These are phyloP conservation scores for Avena eriantha DNA, from an alignment of 176 grass and related monocot genomes.

Conservation along the genomic window DNA sequence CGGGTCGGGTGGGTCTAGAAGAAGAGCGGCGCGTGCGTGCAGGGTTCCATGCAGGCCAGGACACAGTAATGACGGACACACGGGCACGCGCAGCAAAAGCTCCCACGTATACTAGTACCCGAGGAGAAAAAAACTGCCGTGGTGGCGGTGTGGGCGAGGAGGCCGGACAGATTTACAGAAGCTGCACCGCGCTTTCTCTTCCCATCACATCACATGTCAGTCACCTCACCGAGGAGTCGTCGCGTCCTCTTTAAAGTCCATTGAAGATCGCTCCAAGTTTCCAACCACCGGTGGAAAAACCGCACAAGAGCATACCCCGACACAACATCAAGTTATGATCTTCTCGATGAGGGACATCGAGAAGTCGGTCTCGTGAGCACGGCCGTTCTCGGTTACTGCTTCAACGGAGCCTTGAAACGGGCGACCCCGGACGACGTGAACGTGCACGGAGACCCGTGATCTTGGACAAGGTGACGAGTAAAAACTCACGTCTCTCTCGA, in stretches of 20 bases:
- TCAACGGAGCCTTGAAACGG: not conserved
- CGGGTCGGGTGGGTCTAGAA: not conserved
- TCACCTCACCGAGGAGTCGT: no score
- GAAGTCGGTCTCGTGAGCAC: not conserved
- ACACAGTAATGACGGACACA: constrained; percentile 4
- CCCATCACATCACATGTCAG: no score
- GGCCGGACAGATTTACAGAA: no score
- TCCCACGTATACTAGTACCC: not conserved
- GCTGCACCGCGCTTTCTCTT: no score
- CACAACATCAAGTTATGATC: no score
- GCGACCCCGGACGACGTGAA: not conserved
- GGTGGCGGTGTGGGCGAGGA: no score
- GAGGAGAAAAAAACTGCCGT: not conserved
- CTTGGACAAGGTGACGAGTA: not conserved
- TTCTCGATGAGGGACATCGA: no score
- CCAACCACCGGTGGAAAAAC: not conserved
- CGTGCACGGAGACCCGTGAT: not conserved
- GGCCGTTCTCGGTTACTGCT: not conserved
- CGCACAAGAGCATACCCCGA: no score
- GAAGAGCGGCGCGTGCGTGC: not conserved
- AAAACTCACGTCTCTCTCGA: not conserved
- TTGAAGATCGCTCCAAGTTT: no score
- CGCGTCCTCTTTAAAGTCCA: no score
- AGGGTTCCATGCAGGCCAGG: constrained; percentile 1
- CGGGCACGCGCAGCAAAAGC: not conserved